phyloP scores from a whole-genome alignment of 176 grass and related monocot genomes.

The Raddia distichophylla region DNA sequence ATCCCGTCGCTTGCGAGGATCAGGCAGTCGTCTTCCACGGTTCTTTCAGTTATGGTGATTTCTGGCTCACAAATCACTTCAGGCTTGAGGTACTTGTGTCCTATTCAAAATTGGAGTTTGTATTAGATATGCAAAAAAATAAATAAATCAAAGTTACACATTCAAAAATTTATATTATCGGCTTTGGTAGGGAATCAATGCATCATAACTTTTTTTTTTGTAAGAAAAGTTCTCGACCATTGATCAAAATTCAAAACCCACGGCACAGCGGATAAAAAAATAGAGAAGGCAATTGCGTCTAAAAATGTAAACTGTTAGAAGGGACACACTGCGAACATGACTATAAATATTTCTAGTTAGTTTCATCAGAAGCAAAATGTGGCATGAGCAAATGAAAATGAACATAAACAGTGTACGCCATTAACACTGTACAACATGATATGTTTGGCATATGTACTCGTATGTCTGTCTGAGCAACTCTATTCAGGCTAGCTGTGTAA shows the following conservation, averaged over 20 bases:
- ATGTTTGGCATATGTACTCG: background rate
- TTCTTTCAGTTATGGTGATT: constrained; percentile 53
- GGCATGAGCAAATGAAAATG: background rate
- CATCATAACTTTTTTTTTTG: background rate
- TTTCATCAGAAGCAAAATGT: background rate
- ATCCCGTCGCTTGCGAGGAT: constrained; percentile 88
- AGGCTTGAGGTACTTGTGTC: constrained; percentile 70
- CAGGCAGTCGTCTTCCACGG: constrained; percentile 54
- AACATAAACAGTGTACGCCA: background rate
- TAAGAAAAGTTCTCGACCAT: background rate
- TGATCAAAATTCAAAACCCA: background rate
- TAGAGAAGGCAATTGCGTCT: background rate
- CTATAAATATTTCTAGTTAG: background rate
- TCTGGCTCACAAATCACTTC: constrained; percentile 82
- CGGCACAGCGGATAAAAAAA: background rate
- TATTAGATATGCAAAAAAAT: background rate
- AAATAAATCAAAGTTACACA: background rate
- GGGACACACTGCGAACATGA: background rate
- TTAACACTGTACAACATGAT: background rate
- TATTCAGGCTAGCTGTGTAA: background rate
- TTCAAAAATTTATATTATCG: background rate
- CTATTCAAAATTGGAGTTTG: constrained; percentile 31
- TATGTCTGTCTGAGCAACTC: background rate
- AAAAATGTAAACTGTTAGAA: background rate
- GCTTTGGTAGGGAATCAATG: background rate